These are phyloP conservation scores for Spinacia oleracea DNA, from an alignment of 179 eudicot genomes.

Conservation along the genomic window DNA sequence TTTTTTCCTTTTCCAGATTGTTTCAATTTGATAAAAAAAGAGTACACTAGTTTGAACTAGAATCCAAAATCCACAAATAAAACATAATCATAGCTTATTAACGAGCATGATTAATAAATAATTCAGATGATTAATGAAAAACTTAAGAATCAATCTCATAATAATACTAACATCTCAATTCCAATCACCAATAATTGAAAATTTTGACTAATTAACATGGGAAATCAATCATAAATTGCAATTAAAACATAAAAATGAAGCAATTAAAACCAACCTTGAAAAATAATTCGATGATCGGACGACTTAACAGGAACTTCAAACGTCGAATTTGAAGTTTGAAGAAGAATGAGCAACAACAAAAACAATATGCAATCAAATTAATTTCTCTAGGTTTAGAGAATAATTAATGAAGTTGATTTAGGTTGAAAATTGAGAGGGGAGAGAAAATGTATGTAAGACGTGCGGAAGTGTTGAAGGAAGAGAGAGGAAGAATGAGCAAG, in stretches of 20 bases:
- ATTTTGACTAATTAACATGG: neutral
- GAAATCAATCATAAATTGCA: neutral
- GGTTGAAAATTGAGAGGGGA: neutral
- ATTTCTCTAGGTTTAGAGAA: neutral
- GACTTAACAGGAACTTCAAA: neutral
- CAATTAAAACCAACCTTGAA: neutral
- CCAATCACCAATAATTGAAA: too few species aligned
- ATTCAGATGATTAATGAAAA: too few species aligned
- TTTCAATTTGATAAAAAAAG: too few species aligned
- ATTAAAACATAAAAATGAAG: neutral
- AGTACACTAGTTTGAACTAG: too few species aligned
- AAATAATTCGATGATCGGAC: neutral
- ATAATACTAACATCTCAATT: too few species aligned
- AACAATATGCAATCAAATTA: neutral
- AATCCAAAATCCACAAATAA: too few species aligned
- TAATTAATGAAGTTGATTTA: neutral
- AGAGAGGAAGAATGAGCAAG: slow-evolving; percentile 7
- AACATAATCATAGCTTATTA: too few species aligned
- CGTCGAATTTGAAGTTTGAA: neutral
- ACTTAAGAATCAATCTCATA: too few species aligned
- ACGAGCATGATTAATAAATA: too few species aligned
- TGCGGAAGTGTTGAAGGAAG: neutral
- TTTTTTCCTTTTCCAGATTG: too few species aligned
- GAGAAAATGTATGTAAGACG: neutral
- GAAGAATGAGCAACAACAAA: neutral